Conservation (phyloP, 192 early-diverging fungal species). For the Coemansia interrupta region DNA sequence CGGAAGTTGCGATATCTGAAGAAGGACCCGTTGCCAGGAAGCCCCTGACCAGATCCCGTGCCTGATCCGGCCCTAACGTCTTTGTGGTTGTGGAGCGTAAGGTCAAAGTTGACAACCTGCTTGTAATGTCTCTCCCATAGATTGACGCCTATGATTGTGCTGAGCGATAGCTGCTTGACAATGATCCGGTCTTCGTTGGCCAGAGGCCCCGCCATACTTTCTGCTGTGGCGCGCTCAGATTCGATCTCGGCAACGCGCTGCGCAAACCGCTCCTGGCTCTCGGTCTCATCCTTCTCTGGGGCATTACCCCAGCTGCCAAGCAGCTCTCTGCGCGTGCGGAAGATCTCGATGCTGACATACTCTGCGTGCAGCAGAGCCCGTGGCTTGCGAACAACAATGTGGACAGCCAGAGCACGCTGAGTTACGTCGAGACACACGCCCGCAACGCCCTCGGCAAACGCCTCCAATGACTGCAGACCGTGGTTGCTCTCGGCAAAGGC, state of each 20-base stretch:
- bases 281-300: constrained; percentile 3
- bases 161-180: constrained; percentile 75
- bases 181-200: constrained; percentile 73
- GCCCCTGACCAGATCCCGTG: background rate
- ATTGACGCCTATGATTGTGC: constrained; percentile 91
- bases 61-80: too few species aligned
- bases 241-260: constrained; percentile 7
- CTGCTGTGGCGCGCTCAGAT: constrained; percentile 31
- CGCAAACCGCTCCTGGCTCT: constrained; percentile 11
- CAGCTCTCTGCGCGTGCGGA: constrained; percentile 64
- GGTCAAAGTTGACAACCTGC: constrained; percentile 80
- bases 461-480: constrained; percentile 68
- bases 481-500: constrained; percentile 70
- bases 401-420: constrained; percentile 59
- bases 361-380: constrained; percentile 87
- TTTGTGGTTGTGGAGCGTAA: constrained; percentile 48
- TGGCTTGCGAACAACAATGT: constrained; percentile 76
- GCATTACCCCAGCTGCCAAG: constrained; percentile 32
- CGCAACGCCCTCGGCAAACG: constrained; percentile 67
- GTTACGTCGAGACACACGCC: constrained; percentile 61
- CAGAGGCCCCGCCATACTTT: constrained; percentile 36
- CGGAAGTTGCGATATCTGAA: constrained; percentile 81
- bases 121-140: constrained; percentile 94
- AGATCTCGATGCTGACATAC: constrained; percentile 84
- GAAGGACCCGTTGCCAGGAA: constrained; percentile 55